phyloP scores from a whole-genome alignment of 2,329 filamentous ascomycete genomes.

The Aureobasidium vineae region DNA sequence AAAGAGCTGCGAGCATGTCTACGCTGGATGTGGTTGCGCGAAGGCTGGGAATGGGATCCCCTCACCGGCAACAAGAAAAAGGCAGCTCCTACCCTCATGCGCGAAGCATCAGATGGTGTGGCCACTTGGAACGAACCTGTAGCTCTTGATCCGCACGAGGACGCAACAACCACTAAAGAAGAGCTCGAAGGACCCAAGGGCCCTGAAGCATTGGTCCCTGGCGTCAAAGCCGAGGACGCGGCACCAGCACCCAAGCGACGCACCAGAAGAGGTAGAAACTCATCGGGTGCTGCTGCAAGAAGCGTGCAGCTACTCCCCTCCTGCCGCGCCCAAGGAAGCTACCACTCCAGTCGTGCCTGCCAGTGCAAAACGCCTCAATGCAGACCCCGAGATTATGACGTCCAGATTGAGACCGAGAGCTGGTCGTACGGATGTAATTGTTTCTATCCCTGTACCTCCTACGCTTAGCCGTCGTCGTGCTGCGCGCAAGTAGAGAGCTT shows the following conservation, averaged over 20 bases:
- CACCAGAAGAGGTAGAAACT: slow-evolving; percentile 13
- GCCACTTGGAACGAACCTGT: slow-evolving; percentile 43
- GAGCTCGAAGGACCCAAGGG: slow-evolving; percentile 11
- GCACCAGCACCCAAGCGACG: background rate
- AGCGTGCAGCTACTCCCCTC: background rate
- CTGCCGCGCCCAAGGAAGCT: background rate
- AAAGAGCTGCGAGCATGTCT: slow-evolving; percentile 88
- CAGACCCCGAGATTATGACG: slow-evolving; percentile 10
- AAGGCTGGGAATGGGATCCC: slow-evolving; percentile 80
- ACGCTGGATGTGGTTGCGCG: slow-evolving; percentile 87
- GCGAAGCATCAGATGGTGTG: slow-evolving; percentile 57
- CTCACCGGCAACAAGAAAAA: slow-evolving; percentile 62
- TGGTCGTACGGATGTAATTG: slow-evolving; percentile 6
- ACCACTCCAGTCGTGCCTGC: background rate
- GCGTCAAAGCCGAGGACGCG: slow-evolving; percentile 2
- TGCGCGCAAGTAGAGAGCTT: background rate
- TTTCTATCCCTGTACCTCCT: slow-evolving; percentile 2
- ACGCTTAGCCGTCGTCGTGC: slow-evolving; percentile 12
- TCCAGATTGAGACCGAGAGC: slow-evolving; percentile 9
- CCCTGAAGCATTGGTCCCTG: slow-evolving; percentile 12
- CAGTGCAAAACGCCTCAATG: background rate
- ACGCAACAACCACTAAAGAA: background rate
- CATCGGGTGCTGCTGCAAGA: background rate
- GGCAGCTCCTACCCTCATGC: slow-evolving; percentile 54
- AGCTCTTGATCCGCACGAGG: background rate